Evolutionary conservation across 306 rosid species (phyloP), one percentile per base, ranked within the genome.

Genomic region (Medicago ruthenica): DNA sequence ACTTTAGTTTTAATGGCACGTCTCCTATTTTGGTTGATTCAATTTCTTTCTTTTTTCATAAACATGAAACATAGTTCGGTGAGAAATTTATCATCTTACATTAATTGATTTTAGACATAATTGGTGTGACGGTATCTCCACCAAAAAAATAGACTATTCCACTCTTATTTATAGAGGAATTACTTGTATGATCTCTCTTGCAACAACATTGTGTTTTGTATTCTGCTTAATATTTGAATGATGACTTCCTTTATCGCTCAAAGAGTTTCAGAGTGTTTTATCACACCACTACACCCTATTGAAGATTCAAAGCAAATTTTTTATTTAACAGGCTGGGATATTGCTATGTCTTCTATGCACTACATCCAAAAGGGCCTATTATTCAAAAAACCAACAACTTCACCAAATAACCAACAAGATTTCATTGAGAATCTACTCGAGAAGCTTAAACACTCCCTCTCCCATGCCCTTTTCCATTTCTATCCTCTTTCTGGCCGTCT

Each of bases 321-420:
- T 9, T 21, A 87, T 86, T 66, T 93, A 36, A 5, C 80, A 4
- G 88, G 87, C 0, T 79, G 73, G 73, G 97, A 90, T 48, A 66
- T 87, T 4, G 27, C 57, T 24, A 73, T 86, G 90, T 69, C 88
- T 21, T 86, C 96, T 0, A 34, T 2, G 0, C 60, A 85, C 67
- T 89, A 90, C 4, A 93, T 89, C 51, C 96, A 90, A 42, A 88
- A 87, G 34, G 97, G 97, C 9, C 89, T 90, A 0, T 82, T 88
- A 57, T 92, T 87, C 78, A 71, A 76, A 40, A 92, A 88, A 31
- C 91, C 94, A 4, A 9, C 73, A 11, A 27, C 31, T 27, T n/a
- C 54, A 1, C 9, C 60, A 54, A 54, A 54, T 18, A 54, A 18
- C 31, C 70, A 15, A 22, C 64, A 71, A 4, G 24, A 15, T 15